phyloP scores from a whole-genome alignment of 306 rosid species.

The Citrullus amarus region DNA sequence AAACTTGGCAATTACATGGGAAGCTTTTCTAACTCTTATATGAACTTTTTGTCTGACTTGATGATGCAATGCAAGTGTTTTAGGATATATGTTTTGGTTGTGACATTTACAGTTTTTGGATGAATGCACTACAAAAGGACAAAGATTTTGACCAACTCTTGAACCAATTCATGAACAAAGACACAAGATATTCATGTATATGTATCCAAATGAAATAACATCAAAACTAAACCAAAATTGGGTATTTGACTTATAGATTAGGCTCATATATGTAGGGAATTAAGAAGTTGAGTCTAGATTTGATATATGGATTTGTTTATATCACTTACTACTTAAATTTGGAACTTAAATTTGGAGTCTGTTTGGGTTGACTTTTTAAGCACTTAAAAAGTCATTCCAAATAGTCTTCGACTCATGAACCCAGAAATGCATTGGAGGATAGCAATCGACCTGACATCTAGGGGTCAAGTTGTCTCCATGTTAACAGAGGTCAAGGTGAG shows the following conservation, averaged over 20 bases:
- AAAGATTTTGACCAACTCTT: not conserved
- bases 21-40: not conserved
- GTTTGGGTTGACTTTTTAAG: no score
- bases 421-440: not conserved
- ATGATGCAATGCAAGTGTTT: not conserved
- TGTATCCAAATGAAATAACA: not conserved
- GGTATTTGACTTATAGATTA: not conserved
- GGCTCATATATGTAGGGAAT: not conserved
- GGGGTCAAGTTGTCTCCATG: not conserved
- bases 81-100: not conserved
- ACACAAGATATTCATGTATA: not conserved
- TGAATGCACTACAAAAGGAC: not conserved
- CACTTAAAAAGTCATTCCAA: no score
- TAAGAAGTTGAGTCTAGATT: not conserved
- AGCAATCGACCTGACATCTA: not conserved
- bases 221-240: not conserved
- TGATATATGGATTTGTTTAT: not conserved
- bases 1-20: not conserved
- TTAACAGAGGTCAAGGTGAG: not conserved
- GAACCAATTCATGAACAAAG: not conserved
- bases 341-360: no score
- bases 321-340: not conserved
- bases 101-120: not conserved
- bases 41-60: not conserved
- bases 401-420: not conserved